Conservation (phyloP, 2,329 filamentous ascomycete genomes). For the Phyllosticta paracitricarpa region DNA sequence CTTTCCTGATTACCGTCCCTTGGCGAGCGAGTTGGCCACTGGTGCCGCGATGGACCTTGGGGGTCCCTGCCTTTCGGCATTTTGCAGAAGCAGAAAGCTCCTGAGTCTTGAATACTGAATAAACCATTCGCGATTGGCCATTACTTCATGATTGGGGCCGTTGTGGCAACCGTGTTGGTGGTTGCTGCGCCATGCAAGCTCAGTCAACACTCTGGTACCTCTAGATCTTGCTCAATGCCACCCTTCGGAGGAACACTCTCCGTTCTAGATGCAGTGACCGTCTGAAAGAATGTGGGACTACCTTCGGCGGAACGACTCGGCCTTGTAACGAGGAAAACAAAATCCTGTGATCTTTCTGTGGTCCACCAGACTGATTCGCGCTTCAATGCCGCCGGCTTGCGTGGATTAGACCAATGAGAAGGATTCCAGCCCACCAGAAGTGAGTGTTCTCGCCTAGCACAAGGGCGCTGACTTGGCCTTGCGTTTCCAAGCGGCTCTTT, state of each 20-base stretch:
- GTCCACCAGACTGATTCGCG: background rate
- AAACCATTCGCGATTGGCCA: background rate
- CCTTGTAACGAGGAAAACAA: background rate
- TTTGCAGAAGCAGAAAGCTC: background rate
- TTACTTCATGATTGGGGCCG: background rate
- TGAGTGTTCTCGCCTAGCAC: background rate
- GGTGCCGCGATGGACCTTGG: background rate
- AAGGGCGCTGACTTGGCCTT: background rate
- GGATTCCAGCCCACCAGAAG: background rate
- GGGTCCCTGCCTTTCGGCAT: background rate
- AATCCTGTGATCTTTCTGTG: background rate
- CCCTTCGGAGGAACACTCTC: background rate
- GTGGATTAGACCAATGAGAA: background rate
- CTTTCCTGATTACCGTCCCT: background rate
- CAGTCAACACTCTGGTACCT: background rate
- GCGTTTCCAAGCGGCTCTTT: background rate
- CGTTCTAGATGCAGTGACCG: background rate
- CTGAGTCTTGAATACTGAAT: background rate
- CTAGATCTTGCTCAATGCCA: background rate
- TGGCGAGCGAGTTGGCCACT: background rate
- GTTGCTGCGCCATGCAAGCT: background rate
- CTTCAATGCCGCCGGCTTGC: background rate
- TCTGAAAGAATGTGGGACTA: background rate
- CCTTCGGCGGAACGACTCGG: background rate
- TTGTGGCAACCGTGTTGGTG: background rate